These are phyloP conservation scores for Eutypa lata DNA, from an alignment of 2,329 filamentous ascomycete species.

Conservation along the genomic window DNA sequence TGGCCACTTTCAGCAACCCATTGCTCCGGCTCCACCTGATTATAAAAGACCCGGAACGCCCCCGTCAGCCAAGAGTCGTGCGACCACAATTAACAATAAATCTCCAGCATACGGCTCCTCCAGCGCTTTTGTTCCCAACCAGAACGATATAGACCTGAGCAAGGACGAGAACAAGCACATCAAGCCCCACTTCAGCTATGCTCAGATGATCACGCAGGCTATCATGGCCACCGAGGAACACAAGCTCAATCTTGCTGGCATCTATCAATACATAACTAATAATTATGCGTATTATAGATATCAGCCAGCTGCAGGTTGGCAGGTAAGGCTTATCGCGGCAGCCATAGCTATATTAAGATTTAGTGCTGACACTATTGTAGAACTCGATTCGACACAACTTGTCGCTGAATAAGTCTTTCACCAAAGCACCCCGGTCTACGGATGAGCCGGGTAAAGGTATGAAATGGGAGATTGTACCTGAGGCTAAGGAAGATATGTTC, in stretches of 20 bases:
- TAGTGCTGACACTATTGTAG: slow-evolving; percentile 38
- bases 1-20: slow-evolving; percentile 40
- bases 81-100: slow-evolving; percentile 29
- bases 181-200: slow-evolving; percentile 95
- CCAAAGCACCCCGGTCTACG: slow-evolving; percentile 86
- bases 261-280: slow-evolving; percentile 88
- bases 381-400: slow-evolving; percentile 97
- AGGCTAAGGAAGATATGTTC: slow-evolving; percentile 82
- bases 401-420: slow-evolving; percentile 90
- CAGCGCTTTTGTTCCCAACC: slow-evolving; percentile 43
- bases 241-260: slow-evolving; percentile 86
- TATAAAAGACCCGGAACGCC: slow-evolving; percentile 61
- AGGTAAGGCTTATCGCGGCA: slow-evolving; percentile 53
- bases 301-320: slow-evolving; percentile 78
- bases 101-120: slow-evolving; percentile 36
- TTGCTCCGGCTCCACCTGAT: slow-evolving; percentile 59
- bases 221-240: slow-evolving; percentile 84
- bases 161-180: slow-evolving; percentile 82
- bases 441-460: slow-evolving; percentile 98
- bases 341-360: neutral
- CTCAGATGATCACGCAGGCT: slow-evolving; percentile 93
- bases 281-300: slow-evolving; percentile 92
- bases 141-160: slow-evolving; percentile 69
- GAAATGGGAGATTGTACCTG: slow-evolving; percentile 94
- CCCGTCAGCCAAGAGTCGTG: slow-evolving; percentile 41